A percentile compares a stretch with the other conserved stretches of the same genome.
phyloP scores from a whole-genome alignment of 495 filamentous ascomycete species.

The Lasiosphaeria hispida region DNA sequence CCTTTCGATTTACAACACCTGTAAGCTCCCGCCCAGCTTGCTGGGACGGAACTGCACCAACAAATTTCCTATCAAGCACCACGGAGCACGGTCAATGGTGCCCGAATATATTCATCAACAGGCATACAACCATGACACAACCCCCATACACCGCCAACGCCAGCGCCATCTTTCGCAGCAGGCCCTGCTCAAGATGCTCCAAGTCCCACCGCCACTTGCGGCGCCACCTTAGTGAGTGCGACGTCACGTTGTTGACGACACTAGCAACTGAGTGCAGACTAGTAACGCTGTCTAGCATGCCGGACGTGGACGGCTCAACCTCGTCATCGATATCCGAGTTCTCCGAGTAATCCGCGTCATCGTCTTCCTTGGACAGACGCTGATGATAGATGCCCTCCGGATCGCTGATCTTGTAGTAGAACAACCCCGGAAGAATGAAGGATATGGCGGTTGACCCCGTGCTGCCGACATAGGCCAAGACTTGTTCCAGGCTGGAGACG shows the following conservation, averaged over 20 bases:
- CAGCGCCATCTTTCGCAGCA: constrained; percentile 72
- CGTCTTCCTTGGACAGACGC: constrained; percentile 83
- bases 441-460: constrained; percentile 93
- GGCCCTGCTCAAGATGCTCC: constrained; percentile 46
- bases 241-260: constrained; percentile 22
- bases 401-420: constrained; percentile 95
- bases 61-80: too few species aligned
- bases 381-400: constrained; percentile 83
- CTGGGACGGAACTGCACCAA: too few species aligned
- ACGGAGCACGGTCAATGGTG: too few species aligned
- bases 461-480: constrained; percentile 91
- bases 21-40: too few species aligned
- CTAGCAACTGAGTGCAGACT: constrained; percentile 46
- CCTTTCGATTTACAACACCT: too few species aligned
- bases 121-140: constrained; percentile 84
- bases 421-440: constrained; percentile 92
- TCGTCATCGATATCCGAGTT: constrained; percentile 49
- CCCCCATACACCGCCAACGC: constrained; percentile 78
- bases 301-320: constrained; percentile 29
- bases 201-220: constrained; percentile 47
- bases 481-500: constrained; percentile 82
- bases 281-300: constrained; percentile 46
- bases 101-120: constrained; percentile 65
- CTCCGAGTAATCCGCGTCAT: constrained; percentile 55
- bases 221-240: constrained; percentile 31